Percentiles rank a stretch among this genome's conserved stretches.
Evolutionary conservation across 345 rosid species (phyloP).

Genomic region (Noccaea bulbosa): DNA sequence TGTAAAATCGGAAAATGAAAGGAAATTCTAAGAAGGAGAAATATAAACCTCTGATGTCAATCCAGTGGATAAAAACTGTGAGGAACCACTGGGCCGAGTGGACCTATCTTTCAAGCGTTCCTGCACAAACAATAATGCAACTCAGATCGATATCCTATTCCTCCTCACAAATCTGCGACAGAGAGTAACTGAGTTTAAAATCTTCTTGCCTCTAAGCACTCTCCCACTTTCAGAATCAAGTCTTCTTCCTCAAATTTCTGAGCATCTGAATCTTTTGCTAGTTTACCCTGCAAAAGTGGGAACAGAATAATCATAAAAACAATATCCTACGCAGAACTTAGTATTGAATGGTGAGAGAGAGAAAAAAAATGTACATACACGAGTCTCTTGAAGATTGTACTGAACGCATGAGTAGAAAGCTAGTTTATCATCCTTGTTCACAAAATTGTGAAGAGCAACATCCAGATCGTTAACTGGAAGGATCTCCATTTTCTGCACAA

Average conservation of each 20-base stretch:
- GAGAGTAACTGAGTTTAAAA: conserved; percentile 4
- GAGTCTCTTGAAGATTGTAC: conserved; percentile 92
- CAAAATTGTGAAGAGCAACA: conserved; percentile 92
- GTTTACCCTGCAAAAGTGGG: conserved; percentile 63
- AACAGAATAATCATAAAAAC: conserved; percentile 32
- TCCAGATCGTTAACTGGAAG: conserved; percentile 97
- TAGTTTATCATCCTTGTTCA: conserved; percentile 92
- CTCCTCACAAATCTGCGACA: conserved; percentile 1
- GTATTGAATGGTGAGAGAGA: neutral
- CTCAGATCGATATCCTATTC: conserved; percentile 27
- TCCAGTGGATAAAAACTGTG: conserved; percentile 55
- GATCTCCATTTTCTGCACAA: conserved; percentile 94
- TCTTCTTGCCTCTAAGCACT: conserved; percentile 85
- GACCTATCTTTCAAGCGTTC: conserved; percentile 89
- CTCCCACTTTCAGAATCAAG: conserved; percentile 87
- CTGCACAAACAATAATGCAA: conserved; percentile 47
- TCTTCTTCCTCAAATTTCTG: conserved; percentile 73
- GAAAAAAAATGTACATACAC: conserved; percentile 56
- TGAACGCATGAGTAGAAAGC: conserved; percentile 88
- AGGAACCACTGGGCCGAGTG: conserved; percentile 58
- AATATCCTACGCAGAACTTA: conserved; percentile 3
- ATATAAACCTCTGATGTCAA: conserved; percentile 63
- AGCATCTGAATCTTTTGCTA: conserved; percentile 76
- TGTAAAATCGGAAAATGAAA: conserved; percentile 27
- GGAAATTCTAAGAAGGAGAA: conserved; percentile 17